Evolutionary conservation across 106 monocot genomes (phyloP).

Genomic region (Acorus calamus): DNA sequence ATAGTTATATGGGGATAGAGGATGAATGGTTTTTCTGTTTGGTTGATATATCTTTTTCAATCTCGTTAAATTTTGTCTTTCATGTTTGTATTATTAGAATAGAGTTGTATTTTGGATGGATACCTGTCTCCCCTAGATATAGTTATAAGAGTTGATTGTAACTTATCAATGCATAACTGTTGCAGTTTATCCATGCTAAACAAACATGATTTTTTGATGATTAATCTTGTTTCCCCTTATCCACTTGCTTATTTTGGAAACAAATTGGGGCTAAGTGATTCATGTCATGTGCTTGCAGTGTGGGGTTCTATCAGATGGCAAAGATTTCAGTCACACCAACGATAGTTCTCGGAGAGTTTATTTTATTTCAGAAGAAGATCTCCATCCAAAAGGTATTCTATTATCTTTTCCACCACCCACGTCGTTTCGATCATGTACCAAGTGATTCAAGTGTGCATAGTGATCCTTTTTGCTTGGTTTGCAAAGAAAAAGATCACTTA

Average conservation of each 20-base stretch:
- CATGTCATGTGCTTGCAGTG: slow-evolving; percentile 30
- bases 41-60: too few species aligned
- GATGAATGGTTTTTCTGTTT: too few species aligned
- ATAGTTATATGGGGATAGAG: too few species aligned
- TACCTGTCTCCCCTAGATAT: too few species aligned
- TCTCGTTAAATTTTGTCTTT: too few species aligned
- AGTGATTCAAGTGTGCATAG: too few species aligned
- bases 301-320: slow-evolving; percentile 98
- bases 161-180: slow-evolving; percentile 1
- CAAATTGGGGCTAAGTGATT: neutral
- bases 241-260: neutral
- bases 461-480: too few species aligned
- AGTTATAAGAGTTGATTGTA: too few species aligned
- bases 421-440: neutral
- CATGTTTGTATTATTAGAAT: too few species aligned
- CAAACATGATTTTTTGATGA: neutral
- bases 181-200: neutral
- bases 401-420: neutral
- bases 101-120: too few species aligned
- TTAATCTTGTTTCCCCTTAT: neutral
- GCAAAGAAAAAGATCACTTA: too few species aligned
- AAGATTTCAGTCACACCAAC: slow-evolving; percentile 96
- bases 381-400: slow-evolving; percentile 50
- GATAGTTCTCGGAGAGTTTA: slow-evolving; percentile 86
- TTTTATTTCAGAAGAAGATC: slow-evolving; percentile 60